Percentiles rank a stretch among this genome's conserved stretches.
These are phyloP conservation scores for Mortierella claussenii DNA, from an alignment of 192 early-diverging fungal species.

Conservation along the genomic window DNA sequence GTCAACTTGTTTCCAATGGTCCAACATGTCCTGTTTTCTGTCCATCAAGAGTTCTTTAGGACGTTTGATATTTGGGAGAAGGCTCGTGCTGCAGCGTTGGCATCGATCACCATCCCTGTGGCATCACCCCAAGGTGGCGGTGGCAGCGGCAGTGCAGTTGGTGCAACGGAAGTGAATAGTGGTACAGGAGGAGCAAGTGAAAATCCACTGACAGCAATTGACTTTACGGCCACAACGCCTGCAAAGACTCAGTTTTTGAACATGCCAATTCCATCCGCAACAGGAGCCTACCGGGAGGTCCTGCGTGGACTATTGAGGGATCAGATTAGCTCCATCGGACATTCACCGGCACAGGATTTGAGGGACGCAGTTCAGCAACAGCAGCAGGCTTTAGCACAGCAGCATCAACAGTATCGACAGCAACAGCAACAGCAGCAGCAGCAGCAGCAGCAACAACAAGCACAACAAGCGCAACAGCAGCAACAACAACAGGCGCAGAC, in stretches of 20 bases:
- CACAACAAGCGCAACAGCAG: conserved; percentile 18
- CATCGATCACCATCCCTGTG: conserved; percentile 18
- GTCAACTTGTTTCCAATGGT: conserved; percentile 75
- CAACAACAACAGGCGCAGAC: conserved; percentile 5
- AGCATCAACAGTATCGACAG: conserved; percentile 23
- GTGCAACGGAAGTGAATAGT: too few relatives aligned
- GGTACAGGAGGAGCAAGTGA: too few relatives aligned
- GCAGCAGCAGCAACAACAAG: conserved; percentile 22
- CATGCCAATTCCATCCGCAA: conserved; percentile 56
- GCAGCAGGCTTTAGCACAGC: conserved; percentile 17
- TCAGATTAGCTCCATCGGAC: conserved; percentile 46
- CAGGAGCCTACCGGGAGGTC: conserved; percentile 60
- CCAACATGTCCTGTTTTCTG: conserved; percentile 59
- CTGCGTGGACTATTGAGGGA: conserved; percentile 59
- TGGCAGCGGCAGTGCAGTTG: neutral
- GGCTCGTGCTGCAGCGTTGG: conserved; percentile 52
- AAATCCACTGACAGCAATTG: conserved; percentile 13
- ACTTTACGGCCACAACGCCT: conserved; percentile 33
- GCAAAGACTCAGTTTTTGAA: conserved; percentile 38
- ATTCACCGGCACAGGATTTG: conserved; percentile 10
- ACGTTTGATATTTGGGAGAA: conserved; percentile 66
- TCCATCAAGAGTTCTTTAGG: conserved; percentile 73
- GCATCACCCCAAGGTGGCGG: neutral
- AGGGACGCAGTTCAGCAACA: conserved; percentile 17
- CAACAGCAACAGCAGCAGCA: conserved; percentile 30